Evolutionary conservation across 257 asterid genomes (phyloP).

Genomic region (Thymus quinquecostatus): DNA sequence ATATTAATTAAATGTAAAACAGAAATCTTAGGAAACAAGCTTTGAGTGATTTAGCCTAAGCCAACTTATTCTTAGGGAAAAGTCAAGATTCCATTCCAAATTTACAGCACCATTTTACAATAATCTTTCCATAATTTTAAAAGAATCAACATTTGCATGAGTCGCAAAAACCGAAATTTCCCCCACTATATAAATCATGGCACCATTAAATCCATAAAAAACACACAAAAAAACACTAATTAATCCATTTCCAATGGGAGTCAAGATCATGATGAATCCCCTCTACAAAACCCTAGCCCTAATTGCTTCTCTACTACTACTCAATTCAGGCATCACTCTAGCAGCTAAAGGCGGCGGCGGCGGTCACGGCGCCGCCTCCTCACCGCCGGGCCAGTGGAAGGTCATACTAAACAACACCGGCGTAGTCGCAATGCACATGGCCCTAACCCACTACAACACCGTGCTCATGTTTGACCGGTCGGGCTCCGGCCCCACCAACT

Average conservation of each 20-base stretch:
- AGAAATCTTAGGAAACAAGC: constrained; percentile 21
- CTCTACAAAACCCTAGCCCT: constrained; percentile 28
- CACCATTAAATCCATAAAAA: not conserved
- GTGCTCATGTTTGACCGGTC: constrained; percentile 60
- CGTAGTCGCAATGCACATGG: constrained; percentile 72
- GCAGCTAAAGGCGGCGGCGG: constrained; percentile 8
- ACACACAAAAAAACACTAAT: not conserved
- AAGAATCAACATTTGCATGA: constrained; percentile 28
- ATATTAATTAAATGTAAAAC: no score
- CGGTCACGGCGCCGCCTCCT: not conserved
- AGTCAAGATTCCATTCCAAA: constrained; percentile 29
- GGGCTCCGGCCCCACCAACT: constrained; percentile 41
- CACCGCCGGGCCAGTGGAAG: constrained; percentile 52
- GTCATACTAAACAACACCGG: constrained; percentile 57
- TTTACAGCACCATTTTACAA: not conserved
- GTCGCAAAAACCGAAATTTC: not conserved
- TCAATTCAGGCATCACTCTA: not conserved
- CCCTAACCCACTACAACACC: constrained; percentile 57
- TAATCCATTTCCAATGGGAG: constrained; percentile 32
- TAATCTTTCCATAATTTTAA: not conserved
- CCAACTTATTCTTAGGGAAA: not conserved
- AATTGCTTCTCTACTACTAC: constrained; percentile 22
- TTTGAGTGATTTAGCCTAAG: constrained; percentile 29
- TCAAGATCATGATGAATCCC: not conserved
- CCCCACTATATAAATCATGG: constrained; percentile 26